Percentiles rank a stretch among this genome's conserved stretches.
These are phyloP conservation scores for Leccinum cinnamomeum DNA, from an alignment of 1,284 basidiomycete genomes.

Conservation along the genomic window DNA sequence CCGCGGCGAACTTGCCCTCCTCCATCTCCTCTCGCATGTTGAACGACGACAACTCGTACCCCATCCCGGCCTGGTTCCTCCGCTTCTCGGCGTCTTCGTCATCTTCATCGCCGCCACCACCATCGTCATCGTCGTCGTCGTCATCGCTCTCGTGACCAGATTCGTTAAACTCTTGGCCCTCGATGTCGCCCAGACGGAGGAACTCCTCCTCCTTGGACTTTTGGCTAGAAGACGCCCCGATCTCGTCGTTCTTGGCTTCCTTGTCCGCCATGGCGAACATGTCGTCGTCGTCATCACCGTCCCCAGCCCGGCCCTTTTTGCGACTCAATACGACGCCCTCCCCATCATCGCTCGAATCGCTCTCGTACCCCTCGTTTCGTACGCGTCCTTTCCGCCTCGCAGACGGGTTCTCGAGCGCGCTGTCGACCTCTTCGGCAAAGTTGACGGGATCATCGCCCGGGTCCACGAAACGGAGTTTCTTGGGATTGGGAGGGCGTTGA, in stretches of 20 bases:
- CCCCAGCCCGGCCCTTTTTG: conserved; percentile 49
- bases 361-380: conserved; percentile 88
- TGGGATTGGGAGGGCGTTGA: conserved; percentile 38
- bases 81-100: conserved; percentile 79
- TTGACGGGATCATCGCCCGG: conserved; percentile 69
- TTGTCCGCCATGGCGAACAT: conserved; percentile 82
- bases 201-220: conserved; percentile 74
- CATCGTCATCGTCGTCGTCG: conserved; percentile 44
- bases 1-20: conserved; percentile 94
- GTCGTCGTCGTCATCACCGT: conserved; percentile 66
- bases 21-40: conserved; percentile 99
- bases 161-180: conserved; percentile 88
- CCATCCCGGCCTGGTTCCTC: conserved; percentile 85
- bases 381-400: conserved; percentile 64
- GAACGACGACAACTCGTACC: conserved; percentile 91
- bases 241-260: conserved; percentile 45
- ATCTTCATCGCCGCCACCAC: conserved; percentile 32
- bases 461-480: conserved; percentile 82
- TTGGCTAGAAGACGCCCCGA: conserved; percentile 42
- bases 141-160: conserved; percentile 43
- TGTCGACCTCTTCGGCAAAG: conserved; percentile 76
- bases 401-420: conserved; percentile 63
- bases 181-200: conserved; percentile 89
- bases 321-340: conserved; percentile 85
- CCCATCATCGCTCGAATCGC: conserved; percentile 90